These are phyloP conservation scores for Thermoascus crustaceus DNA, from an alignment of 2,329 filamentous ascomycete species.

Conservation along the genomic window DNA sequence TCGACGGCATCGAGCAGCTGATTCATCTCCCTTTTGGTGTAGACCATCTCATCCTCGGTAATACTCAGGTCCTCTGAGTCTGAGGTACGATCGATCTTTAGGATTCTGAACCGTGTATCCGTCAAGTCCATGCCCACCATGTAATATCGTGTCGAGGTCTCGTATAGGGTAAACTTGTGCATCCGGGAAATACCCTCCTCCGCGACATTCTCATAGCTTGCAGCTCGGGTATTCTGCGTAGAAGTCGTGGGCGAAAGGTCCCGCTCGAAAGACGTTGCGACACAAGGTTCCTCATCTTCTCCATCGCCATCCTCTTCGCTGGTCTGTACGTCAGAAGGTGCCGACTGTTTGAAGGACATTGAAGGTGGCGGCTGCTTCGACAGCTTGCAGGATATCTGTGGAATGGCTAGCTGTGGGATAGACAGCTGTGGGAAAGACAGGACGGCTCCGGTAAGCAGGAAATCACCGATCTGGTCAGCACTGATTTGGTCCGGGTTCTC, in stretches of 20 bases:
- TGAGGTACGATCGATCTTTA: constrained; percentile 89
- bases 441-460: too few relatives aligned
- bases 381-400: too few relatives aligned
- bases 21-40: constrained; percentile 85
- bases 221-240: constrained; percentile 30
- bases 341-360: constrained; percentile 24
- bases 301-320: constrained; percentile 27
- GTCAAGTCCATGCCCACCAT: constrained; percentile 87
- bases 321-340: constrained; percentile 21
- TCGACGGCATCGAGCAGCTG: constrained; percentile 90
- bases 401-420: too few relatives aligned
- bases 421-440: too few relatives aligned
- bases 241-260: constrained; percentile 30
- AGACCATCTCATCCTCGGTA: constrained; percentile 90
- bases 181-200: constrained; percentile 53
- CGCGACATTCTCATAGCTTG: constrained; percentile 25
- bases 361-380: too few relatives aligned
- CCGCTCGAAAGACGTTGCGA: constrained; percentile 39
- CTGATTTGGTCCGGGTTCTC: too few relatives aligned
- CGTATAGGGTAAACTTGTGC: constrained; percentile 97
- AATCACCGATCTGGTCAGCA: too few relatives aligned
- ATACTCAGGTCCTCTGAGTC: constrained; percentile 72
- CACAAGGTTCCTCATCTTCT: constrained; percentile 37
- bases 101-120: constrained; percentile 77
- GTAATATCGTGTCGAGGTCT: constrained; percentile 88